Percentiles rank a stretch among this genome's conserved stretches.
These are phyloP conservation scores for Exophiala sp. DNA, from an alignment of 2,329 filamentous ascomycete species.

Conservation along the genomic window DNA sequence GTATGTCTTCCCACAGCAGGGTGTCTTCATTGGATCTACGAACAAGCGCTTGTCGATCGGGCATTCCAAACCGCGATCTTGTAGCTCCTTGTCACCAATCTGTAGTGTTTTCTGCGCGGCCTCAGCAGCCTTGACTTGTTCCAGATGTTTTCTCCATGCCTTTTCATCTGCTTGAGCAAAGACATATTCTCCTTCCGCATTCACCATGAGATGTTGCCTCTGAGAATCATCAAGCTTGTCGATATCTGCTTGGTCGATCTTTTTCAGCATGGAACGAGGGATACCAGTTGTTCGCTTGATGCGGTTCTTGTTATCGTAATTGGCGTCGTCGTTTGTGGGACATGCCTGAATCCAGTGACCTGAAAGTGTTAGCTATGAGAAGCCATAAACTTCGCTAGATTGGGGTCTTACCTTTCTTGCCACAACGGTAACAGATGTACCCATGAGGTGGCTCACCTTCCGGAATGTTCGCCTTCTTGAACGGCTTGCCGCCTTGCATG, in stretches of 20 bases:
- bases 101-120: conserved; percentile 72
- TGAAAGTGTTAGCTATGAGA: conserved; percentile 29
- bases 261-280: conserved; percentile 88
- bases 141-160: conserved; percentile 94
- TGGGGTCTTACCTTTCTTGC: conserved; percentile 64
- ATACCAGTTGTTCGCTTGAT: conserved; percentile 97
- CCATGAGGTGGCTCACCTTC: conserved; percentile 89
- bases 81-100: conserved; percentile 76
- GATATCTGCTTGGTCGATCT: conserved; percentile 74
- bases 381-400: background rate
- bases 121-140: conserved; percentile 77
- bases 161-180: conserved; percentile 93
- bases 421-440: conserved; percentile 94
- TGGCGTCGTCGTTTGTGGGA: conserved; percentile 96
- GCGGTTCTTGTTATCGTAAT: conserved; percentile 85
- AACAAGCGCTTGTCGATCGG: conserved; percentile 97
- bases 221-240: conserved; percentile 61
- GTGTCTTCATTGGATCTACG: conserved; percentile 97
- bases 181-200: conserved; percentile 94
- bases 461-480: conserved; percentile 60
- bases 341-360: conserved; percentile 98
- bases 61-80: conserved; percentile 84
- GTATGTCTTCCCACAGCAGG: conserved; percentile 96
- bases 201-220: conserved; percentile 90
- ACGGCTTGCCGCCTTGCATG: conserved; percentile 35